Conservation (phyloP, 768 basidiomycete genomes). For the Leccinum boreale region DNA sequence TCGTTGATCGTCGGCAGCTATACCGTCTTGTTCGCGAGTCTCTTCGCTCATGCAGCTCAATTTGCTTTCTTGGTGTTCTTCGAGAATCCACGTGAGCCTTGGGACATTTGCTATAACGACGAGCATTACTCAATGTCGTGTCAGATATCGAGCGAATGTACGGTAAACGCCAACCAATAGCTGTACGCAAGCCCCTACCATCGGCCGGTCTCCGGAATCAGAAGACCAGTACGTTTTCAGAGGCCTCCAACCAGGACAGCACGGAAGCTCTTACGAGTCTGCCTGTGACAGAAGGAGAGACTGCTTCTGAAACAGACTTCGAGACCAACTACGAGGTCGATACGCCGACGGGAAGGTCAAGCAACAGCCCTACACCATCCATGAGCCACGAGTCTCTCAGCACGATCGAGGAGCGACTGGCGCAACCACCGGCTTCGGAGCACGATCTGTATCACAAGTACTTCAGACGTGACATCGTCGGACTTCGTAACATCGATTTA, state of each 20-base stretch:
- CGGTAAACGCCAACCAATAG: slow-evolving; percentile 87
- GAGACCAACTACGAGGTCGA: slow-evolving; percentile 62
- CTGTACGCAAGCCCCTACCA: slow-evolving; percentile 69
- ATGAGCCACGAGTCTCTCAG: slow-evolving; percentile 7
- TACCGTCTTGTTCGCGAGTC: slow-evolving; percentile 85
- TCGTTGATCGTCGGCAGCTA: slow-evolving; percentile 90
- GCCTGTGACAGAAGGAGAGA: slow-evolving; percentile 67
- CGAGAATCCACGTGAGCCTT: slow-evolving; percentile 88
- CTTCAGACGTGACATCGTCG: slow-evolving; percentile 83
- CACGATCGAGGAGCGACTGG: background rate
- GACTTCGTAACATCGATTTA: slow-evolving; percentile 78
- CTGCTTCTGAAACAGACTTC: slow-evolving; percentile 66
- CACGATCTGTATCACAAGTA: slow-evolving; percentile 90
- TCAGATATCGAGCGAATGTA: slow-evolving; percentile 92
- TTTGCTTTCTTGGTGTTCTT: slow-evolving; percentile 95
- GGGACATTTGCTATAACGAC: background rate
- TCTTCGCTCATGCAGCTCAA: slow-evolving; percentile 93
- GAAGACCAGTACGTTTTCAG: slow-evolving; percentile 4
- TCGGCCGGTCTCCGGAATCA: slow-evolving; percentile 20
- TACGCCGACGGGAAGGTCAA: slow-evolving; percentile 8
- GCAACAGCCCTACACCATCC: background rate
- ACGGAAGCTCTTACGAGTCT: slow-evolving; percentile 41
- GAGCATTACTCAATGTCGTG: background rate
- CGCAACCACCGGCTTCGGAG: slow-evolving; percentile 47
- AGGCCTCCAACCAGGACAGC: slow-evolving; percentile 19